phyloP scores from a whole-genome alignment of 768 basidiomycete genomes.

The Tylopilus plumbeoviolaceoides region DNA sequence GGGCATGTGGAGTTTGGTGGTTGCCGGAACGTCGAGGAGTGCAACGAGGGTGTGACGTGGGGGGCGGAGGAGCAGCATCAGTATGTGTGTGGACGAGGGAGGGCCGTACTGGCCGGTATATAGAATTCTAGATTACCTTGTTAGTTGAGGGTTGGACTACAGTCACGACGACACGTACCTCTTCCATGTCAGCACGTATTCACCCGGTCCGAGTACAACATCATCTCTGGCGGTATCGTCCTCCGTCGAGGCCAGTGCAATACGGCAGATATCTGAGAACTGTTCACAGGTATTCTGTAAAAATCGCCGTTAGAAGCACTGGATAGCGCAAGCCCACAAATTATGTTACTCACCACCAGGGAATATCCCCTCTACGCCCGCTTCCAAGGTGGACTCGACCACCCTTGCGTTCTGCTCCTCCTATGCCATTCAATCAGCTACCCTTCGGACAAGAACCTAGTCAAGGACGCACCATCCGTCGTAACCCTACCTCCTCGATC shows the following conservation, averaged over 20 bases:
- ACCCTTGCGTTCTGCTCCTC: conserved; percentile 44
- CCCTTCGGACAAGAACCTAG: too few relatives aligned
- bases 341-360: conserved; percentile 41
- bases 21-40: conserved; percentile 57
- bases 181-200: conserved; percentile 61
- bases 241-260: conserved; percentile 44
- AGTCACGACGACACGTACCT: conserved; percentile 37
- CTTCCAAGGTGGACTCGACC: conserved; percentile 49
- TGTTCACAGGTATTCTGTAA: conserved; percentile 64
- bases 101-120: conserved; percentile 42
- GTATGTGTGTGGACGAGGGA: conserved; percentile 44
- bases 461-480: conserved; percentile 40
- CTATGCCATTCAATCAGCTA: conserved; percentile 24
- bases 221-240: conserved; percentile 32
- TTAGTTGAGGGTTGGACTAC: not conserved
- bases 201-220: conserved; percentile 48
- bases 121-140: conserved; percentile 37
- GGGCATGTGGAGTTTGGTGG: conserved; percentile 60
- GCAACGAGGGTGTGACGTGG: conserved; percentile 65
- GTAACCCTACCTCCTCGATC: conserved; percentile 46
- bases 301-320: conserved; percentile 1
- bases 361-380: conserved; percentile 38
- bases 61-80: conserved; percentile 59
- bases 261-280: conserved; percentile 52
- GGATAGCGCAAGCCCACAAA: not conserved